These are phyloP conservation scores for Rhododendron ferrugineum DNA, from an alignment of 148 eudicot species.

Conservation along the genomic window DNA sequence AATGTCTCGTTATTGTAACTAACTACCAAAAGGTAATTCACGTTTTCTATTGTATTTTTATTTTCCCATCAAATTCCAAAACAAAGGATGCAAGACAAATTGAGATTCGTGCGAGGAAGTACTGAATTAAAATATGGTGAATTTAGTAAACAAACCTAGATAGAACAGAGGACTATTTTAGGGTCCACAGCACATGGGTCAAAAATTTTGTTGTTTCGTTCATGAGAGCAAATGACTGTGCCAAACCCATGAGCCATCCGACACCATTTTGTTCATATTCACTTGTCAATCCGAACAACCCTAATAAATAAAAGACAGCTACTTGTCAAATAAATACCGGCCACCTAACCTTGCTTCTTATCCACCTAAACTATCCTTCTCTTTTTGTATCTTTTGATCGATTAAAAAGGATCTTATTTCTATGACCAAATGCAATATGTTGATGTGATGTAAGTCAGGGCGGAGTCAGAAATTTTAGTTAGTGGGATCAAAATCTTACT, in stretches of 20 bases:
- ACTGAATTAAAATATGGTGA: background rate
- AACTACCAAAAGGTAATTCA: too few species aligned
- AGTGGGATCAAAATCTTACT: too few species aligned
- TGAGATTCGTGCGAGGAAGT: background rate
- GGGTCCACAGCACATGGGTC: background rate
- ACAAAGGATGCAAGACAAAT: background rate
- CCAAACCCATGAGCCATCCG: background rate
- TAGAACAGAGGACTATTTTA: background rate
- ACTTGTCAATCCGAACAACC: background rate
- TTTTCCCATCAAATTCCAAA: too few species aligned
- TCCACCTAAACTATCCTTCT: background rate
- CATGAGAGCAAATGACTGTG: too few species aligned
- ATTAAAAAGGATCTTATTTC: too few species aligned
- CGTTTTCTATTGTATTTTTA: too few species aligned
- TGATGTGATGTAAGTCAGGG: too few species aligned
- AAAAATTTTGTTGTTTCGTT: background rate
- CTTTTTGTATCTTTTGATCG: too few species aligned
- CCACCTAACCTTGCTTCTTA: too few species aligned
- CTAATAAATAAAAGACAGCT: background rate
- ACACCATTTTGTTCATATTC: background rate
- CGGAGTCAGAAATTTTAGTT: too few species aligned
- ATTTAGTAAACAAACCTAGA: background rate
- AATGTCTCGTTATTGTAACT: too few species aligned
- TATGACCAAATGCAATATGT: too few species aligned
- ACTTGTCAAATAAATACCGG: background rate